Evolutionary conservation across 495 filamentous ascomycete genomes (phyloP), one percentile per base, ranked within the genome.

Genomic region (Podospora didyma): DNA sequence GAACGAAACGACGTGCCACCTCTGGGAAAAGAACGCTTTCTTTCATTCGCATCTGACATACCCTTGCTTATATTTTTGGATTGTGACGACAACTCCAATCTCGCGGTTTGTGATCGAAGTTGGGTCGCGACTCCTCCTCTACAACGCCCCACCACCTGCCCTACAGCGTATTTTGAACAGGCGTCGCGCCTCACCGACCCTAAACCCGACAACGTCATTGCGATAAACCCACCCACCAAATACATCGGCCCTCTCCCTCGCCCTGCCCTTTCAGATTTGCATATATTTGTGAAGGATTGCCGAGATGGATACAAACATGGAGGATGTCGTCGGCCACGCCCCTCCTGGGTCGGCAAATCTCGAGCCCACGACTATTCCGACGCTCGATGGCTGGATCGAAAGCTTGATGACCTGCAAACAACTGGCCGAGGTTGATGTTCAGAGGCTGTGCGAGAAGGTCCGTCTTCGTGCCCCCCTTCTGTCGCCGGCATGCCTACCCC

Each of bases 371-470:
- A 88, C 91, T 55, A 94, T 96, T 76, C 87, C 91, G 35, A 95
- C 92, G 35, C 77, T 97, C 39, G 94, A 98, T 73, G 91, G 93
- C 61, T 98, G 94, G 94, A 98, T 98, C 70, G 92, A 96, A 79
- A 94, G 82, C 75, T 78, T 98, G 76, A 98, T 98, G 94, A 87
- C 76, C 70, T 98, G 94, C 86, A 98, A 98, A 75, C 95, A 97
- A 80, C 80, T 98, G 73, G 83, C 89, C 52, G 94, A 98, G 80
- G 79, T 82, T 26, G 95, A 98, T 73, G 94, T 98, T 57, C 92
- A 96, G 74, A 86, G 91, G 66, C 82, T 98, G 67, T 98, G 94
- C 79, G 94, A 97, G 72, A 93, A 96, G 84, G 92, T 97, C 77
- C 69, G 87, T 80, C 39, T 34, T 7, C 17, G 34, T 47, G 37